Conservation (phyloP, 2,329 filamentous ascomycete genomes). For the Zymoseptoria passerinii region DNA sequence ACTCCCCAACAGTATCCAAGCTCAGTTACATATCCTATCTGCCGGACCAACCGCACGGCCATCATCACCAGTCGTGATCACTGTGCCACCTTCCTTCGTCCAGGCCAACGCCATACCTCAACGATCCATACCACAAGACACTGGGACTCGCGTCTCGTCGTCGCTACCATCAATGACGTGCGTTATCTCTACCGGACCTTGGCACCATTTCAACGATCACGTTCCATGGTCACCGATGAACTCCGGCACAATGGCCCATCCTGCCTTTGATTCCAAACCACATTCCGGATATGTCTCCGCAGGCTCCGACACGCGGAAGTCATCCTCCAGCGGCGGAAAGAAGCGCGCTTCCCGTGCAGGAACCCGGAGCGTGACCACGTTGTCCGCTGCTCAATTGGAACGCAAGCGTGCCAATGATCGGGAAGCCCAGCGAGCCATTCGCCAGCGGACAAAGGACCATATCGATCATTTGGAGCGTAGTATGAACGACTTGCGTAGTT, state of each 20-base stretch:
- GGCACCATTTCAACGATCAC: constrained; percentile 23
- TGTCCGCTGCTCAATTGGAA: constrained; percentile 51
- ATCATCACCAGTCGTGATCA: not conserved
- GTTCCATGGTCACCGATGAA: constrained; percentile 27
- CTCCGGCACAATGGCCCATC: constrained; percentile 16
- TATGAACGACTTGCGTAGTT: constrained; percentile 44
- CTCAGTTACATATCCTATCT: not conserved
- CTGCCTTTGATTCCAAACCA: constrained; percentile 16
- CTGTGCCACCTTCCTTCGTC: not conserved
- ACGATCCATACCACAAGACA: not conserved
- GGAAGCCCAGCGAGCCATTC: constrained; percentile 52
- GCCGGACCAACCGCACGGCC: not conserved
- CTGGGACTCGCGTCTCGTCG: not conserved
- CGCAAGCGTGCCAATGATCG: constrained; percentile 53
- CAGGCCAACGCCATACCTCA: not conserved
- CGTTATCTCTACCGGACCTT: constrained; percentile 23
- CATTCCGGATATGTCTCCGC: constrained; percentile 23
- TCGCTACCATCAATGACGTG: constrained; percentile 23
- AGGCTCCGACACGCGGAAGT: constrained; percentile 23
- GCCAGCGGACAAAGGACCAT: constrained; percentile 51
- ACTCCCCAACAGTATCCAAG: not conserved
- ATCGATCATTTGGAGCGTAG: constrained; percentile 50
- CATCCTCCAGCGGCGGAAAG: constrained; percentile 30
- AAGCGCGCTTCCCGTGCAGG: constrained; percentile 47
- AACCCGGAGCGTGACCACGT: constrained; percentile 48